These are phyloP conservation scores for Globisporangium middletonii DNA, from an alignment of 352 stramenopile species.

Conservation along the genomic window DNA sequence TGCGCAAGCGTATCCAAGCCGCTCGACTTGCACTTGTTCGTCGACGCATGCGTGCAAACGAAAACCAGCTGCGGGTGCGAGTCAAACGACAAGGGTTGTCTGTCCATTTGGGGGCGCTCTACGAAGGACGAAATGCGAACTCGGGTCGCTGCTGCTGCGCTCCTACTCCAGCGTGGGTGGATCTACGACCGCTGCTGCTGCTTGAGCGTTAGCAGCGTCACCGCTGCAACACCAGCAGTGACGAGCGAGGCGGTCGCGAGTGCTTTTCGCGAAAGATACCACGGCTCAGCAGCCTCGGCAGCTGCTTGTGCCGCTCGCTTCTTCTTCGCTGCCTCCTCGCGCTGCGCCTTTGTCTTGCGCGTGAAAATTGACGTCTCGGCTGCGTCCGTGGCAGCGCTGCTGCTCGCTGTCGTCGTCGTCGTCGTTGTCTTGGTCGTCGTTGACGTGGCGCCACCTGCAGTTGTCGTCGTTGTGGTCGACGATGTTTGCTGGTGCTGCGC, in stretches of 20 bases:
- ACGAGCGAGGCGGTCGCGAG: constrained; percentile 63
- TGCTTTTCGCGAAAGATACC: constrained; percentile 54
- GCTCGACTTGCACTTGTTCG: not conserved
- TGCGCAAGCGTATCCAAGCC: not conserved
- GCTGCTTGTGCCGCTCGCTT: constrained; percentile 3
- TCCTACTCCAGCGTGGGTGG: too few relatives aligned
- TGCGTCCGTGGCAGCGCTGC: too few relatives aligned
- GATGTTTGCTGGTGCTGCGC: constrained; percentile 13
- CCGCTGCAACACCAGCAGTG: constrained; percentile 57
- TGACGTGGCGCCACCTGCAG: constrained; percentile 11
- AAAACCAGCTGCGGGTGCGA: not conserved
- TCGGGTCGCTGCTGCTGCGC: too few relatives aligned
- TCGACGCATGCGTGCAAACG: constrained; percentile 3
- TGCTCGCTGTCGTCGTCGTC: not conserved
- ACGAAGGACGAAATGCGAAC: constrained; percentile 5
- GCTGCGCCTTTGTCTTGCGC: constrained; percentile 48
- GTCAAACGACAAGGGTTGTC: constrained; percentile 3
- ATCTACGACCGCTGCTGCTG: constrained; percentile 30
- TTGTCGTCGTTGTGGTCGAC: constrained; percentile 17
- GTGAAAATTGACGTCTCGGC: constrained; percentile 65
- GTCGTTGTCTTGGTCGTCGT: not conserved
- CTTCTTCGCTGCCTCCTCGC: constrained; percentile 18
- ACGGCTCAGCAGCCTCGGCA: constrained; percentile 24
- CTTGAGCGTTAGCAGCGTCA: constrained; percentile 56
- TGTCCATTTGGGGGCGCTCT: constrained; percentile 5